Evolutionary conservation across 208 protist species (phyloP).

Genomic region (Trypanosoma rangeli): DNA sequence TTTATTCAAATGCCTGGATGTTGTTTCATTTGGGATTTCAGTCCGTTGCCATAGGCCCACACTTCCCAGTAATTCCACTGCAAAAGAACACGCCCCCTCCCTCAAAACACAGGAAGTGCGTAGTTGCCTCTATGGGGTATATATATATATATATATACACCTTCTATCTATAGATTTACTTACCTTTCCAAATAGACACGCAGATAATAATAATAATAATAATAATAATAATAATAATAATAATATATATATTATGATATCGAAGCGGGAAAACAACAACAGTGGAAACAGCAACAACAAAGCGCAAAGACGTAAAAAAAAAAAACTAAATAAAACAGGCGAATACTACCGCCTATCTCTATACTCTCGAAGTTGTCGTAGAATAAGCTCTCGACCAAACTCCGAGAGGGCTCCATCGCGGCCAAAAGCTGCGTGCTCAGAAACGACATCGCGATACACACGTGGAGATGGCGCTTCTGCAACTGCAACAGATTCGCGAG

Average conservation of each 20-base stretch:
- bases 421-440: constrained; percentile 41
- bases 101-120: too few species aligned
- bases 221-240: neutral
- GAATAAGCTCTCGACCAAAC: constrained; percentile 66
- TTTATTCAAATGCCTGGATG: neutral
- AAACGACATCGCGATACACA: constrained; percentile 33
- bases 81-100: neutral
- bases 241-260: too few species aligned
- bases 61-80: neutral
- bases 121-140: neutral
- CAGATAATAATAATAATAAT: neutral
- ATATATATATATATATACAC: constrained; percentile 23
- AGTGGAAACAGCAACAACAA: too few species aligned
- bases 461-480: neutral
- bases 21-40: neutral
- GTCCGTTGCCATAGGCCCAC: neutral
- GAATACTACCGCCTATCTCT: constrained; percentile 16
- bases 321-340: constrained; percentile 1
- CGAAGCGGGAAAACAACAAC: too few species aligned
- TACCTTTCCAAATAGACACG: neutral
- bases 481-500: neutral
- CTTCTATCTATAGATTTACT: constrained; percentile 20
- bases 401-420: constrained; percentile 36
- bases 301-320: neutral
- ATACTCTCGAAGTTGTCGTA: constrained; percentile 57